Evolutionary conservation across 768 basidiomycete species (phyloP).

Genomic region (Lactarius evosmus): DNA sequence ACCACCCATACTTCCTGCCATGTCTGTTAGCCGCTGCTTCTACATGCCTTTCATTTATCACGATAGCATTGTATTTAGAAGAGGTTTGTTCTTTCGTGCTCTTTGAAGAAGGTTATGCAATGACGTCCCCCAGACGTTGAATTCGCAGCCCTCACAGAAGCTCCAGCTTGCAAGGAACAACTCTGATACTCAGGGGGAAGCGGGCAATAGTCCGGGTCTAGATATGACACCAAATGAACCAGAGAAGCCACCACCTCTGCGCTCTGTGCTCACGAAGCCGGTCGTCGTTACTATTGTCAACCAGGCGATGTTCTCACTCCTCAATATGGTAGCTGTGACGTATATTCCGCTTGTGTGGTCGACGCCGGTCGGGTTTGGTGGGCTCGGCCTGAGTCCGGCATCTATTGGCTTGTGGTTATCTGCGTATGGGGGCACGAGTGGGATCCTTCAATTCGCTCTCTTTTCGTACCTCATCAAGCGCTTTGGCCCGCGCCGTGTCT

Average conservation of each 20-base stretch:
- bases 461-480: conserved; percentile 37
- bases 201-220: not conserved
- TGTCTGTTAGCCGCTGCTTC: conserved; percentile 11
- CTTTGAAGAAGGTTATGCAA: not conserved
- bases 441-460: conserved; percentile 39
- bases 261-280: conserved; percentile 19
- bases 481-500: conserved; percentile 38
- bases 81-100: not conserved
- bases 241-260: conserved; percentile 34
- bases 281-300: conserved; percentile 44
- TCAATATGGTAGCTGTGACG: conserved; percentile 40
- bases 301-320: conserved; percentile 42
- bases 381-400: conserved; percentile 38
- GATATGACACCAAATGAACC: not conserved
- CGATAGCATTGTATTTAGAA: not conserved
- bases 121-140: not conserved
- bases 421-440: conserved; percentile 37
- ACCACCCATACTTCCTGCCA: conserved; percentile 31
- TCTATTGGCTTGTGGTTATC: conserved; percentile 39
- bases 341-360: conserved; percentile 46
- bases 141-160: not conserved
- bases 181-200: not conserved
- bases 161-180: not conserved
- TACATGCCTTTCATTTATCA: not conserved
- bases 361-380: conserved; percentile 27